Percentiles rank a stretch among this genome's conserved stretches.
Conservation (phyloP, 176 grass and related monocot species). For the Avena insularis region DNA sequence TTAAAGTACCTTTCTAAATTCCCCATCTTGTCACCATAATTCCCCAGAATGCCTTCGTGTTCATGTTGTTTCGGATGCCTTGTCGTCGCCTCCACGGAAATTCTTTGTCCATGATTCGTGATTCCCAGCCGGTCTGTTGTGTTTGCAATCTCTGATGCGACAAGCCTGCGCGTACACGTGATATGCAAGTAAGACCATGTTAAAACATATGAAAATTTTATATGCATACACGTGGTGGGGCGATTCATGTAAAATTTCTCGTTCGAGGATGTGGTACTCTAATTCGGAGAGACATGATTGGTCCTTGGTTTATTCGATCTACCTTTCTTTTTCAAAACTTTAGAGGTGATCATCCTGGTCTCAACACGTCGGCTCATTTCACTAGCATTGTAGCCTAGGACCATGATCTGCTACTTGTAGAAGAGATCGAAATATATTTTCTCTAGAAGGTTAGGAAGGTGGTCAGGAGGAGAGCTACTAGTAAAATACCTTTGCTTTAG, state of each 20-base stretch:
- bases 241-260: no score
- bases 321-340: background rate
- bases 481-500: slow-evolving; percentile 25
- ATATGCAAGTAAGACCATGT: no score
- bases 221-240: no score
- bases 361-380: background rate
- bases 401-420: background rate
- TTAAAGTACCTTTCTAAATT: background rate
- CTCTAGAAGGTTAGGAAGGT: slow-evolving; percentile 34
- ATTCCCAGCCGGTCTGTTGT: background rate
- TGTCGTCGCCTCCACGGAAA: background rate
- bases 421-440: background rate
- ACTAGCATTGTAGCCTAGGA: slow-evolving; percentile 16
- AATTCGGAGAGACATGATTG: background rate
- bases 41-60: background rate
- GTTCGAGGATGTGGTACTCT: background rate
- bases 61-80: background rate
- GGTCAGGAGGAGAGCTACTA: background rate
- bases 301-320: background rate
- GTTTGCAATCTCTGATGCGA: no score
- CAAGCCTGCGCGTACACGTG: no score
- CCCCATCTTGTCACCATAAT: slow-evolving; percentile 19
- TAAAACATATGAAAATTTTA: background rate
- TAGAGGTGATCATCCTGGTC: background rate
- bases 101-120: background rate